Percentiles rank a stretch among this genome's conserved stretches.
Conservation (phyloP, 345 rosid species). For the Microthlaspi erraticum region DNA sequence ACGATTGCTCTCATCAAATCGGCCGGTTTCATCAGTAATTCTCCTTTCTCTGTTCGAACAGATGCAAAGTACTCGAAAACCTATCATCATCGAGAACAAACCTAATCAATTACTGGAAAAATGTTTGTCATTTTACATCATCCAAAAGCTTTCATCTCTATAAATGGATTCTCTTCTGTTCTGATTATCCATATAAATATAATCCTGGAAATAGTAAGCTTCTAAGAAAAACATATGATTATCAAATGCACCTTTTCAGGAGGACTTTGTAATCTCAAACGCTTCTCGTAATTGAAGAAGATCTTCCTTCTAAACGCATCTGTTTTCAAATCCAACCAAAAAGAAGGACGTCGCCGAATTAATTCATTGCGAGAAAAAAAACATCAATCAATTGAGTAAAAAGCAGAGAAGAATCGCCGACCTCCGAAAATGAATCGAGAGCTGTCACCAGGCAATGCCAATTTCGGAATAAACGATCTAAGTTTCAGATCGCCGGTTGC, state of each 20-base stretch:
- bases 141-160: not conserved
- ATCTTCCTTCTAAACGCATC: conserved; percentile 82
- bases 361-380: not conserved
- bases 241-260: conserved; percentile 80
- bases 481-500: conserved; percentile 40
- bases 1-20: conserved; percentile 95
- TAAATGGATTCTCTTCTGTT: not conserved
- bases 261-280: conserved; percentile 84
- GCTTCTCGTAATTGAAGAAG: conserved; percentile 96
- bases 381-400: not conserved
- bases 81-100: conserved; percentile 39
- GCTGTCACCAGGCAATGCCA: conserved; percentile 65
- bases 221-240: not conserved
- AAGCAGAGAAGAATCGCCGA: conserved; percentile 16
- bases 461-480: conserved; percentile 51
- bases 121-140: not conserved
- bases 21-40: conserved; percentile 75
- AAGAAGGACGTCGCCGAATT: not conserved
- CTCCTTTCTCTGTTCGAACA: conserved; percentile 57
- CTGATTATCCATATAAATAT: no score
- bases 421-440: conserved; percentile 73
- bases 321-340: conserved; percentile 32
- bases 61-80: conserved; percentile 95
- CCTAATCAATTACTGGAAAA: not conserved
- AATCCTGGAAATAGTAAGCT: conserved; percentile 8